A percentile compares a stretch with the other conserved stretches of the same genome.
These are phyloP conservation scores for Oryza nivara DNA, from an alignment of 176 grass and related monocot species.

Conservation along the genomic window DNA sequence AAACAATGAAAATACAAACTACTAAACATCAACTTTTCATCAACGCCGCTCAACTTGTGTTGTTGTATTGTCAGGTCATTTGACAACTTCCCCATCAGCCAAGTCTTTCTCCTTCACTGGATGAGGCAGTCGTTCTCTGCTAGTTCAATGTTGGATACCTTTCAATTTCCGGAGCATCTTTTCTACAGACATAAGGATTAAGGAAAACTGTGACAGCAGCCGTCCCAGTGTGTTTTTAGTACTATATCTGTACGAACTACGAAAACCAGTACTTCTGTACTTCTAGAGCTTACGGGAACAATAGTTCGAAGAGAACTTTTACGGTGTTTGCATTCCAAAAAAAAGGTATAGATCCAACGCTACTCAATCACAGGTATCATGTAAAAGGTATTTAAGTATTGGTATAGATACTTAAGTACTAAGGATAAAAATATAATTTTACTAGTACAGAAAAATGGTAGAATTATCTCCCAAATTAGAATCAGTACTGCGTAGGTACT, in stretches of 20 bases:
- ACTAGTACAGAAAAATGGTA: too few species aligned
- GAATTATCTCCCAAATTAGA: too few species aligned
- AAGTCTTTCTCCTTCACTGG: slow-evolving; percentile 9
- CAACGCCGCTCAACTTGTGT: slow-evolving; percentile 26
- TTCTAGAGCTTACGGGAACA: too few species aligned
- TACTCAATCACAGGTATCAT: too few species aligned
- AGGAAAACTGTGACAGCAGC: not conserved
- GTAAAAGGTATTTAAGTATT: too few species aligned
- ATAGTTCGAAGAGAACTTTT: too few species aligned
- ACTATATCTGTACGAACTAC: not conserved
- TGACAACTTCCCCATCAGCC: slow-evolving; percentile 32
- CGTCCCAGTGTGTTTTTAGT: not conserved
- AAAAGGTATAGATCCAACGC: too few species aligned
- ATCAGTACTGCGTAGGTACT: too few species aligned
- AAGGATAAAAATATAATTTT: too few species aligned
- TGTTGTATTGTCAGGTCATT: slow-evolving; percentile 35
- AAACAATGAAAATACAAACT: slow-evolving; percentile 22
- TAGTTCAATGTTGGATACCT: slow-evolving; percentile 7
- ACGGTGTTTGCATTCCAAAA: too few species aligned
- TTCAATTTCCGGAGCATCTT: slow-evolving; percentile 2
- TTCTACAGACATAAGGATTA: not conserved
- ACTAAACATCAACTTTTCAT: slow-evolving; percentile 41
- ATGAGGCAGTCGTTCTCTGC: slow-evolving; percentile 19
- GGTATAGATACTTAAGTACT: too few species aligned
- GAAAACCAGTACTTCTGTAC: not conserved